Conservation (phyloP, 1,139 yeast species). For the Blastobotrys petasosporus region DNA sequence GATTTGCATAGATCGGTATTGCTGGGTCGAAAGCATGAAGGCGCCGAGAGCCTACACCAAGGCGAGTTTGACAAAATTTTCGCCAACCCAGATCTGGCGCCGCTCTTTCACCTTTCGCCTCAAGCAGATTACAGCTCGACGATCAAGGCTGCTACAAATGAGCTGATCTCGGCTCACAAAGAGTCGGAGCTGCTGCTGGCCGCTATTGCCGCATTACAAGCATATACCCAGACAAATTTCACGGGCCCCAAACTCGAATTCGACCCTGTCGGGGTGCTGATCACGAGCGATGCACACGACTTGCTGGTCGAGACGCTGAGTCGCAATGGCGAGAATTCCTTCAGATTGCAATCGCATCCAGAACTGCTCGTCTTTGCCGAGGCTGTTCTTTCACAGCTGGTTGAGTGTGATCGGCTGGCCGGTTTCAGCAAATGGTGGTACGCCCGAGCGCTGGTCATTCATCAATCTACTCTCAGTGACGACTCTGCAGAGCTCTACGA, state of each 20-base stretch:
- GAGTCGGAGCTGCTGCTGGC: conserved; percentile 14
- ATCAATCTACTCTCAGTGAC: conserved; percentile 29
- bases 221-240: conserved; percentile 68
- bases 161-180: conserved; percentile 1
- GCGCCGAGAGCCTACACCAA: not conserved
- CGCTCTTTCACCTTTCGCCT: not conserved
- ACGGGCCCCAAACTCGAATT: conserved; percentile 70
- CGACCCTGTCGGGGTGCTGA: conserved; percentile 23
- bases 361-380: conserved; percentile 28
- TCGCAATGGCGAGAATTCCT: conserved; percentile 33
- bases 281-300: conserved; percentile 17
- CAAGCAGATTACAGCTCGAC: not conserved
- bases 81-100: not conserved
- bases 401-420: not conserved
- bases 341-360: conserved; percentile 30
- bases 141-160: not conserved
- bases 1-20: not conserved
- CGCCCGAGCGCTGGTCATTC: conserved; percentile 32
- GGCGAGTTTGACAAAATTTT: not conserved
- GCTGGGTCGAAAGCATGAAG: not conserved
- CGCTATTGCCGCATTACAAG: conserved; percentile 48
- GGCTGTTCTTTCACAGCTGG: conserved; percentile 19
- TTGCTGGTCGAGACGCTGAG: conserved; percentile 18
- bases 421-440: conserved; percentile 31
- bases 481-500: conserved; percentile 24